These are phyloP conservation scores for Arthrinium phaeospermum DNA, from an alignment of 2,329 filamentous ascomycete species.

Conservation along the genomic window DNA sequence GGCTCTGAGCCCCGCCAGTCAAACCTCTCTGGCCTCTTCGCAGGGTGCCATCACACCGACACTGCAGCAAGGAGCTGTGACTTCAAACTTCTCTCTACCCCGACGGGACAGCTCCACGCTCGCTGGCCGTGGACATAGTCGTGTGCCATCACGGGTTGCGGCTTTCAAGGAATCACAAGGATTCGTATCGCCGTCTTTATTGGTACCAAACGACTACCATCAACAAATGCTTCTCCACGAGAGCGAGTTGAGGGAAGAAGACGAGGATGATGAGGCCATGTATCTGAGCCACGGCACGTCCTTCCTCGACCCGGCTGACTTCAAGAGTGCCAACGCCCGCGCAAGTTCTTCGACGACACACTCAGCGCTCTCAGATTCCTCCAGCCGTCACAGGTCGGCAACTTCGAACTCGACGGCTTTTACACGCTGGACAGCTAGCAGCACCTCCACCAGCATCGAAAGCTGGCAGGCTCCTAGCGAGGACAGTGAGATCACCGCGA, in stretches of 20 bases:
- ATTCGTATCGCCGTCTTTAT: conserved; percentile 63
- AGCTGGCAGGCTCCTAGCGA: conserved; percentile 28
- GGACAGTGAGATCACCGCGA: conserved; percentile 24
- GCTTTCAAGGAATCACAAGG: conserved; percentile 65
- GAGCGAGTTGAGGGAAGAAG: conserved; percentile 36
- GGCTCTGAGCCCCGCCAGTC: conserved; percentile 56
- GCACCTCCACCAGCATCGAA: conserved; percentile 48
- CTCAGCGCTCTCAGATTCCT: conserved; percentile 53
- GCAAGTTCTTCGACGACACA: conserved; percentile 61
- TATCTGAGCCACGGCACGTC: conserved; percentile 37
- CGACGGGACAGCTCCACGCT: conserved; percentile 43
- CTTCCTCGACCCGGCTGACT: conserved; percentile 40
- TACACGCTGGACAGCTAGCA: conserved; percentile 61
- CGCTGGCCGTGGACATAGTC: conserved; percentile 40
- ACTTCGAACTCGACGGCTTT: conserved; percentile 59
- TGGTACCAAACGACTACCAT: conserved; percentile 65
- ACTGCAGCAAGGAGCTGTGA: conserved; percentile 39
- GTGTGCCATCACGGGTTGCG: conserved; percentile 53
- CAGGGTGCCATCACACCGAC: conserved; percentile 54
- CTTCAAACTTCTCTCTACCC: conserved; percentile 60
- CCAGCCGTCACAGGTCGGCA: conserved; percentile 58
- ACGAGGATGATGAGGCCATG: conserved; percentile 35
- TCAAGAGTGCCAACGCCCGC: conserved; percentile 47
- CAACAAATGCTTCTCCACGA: conserved; percentile 56
- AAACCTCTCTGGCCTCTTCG: conserved; percentile 46